Conservation (phyloP, 805 yeast species). For the Osmozyma mogii region DNA sequence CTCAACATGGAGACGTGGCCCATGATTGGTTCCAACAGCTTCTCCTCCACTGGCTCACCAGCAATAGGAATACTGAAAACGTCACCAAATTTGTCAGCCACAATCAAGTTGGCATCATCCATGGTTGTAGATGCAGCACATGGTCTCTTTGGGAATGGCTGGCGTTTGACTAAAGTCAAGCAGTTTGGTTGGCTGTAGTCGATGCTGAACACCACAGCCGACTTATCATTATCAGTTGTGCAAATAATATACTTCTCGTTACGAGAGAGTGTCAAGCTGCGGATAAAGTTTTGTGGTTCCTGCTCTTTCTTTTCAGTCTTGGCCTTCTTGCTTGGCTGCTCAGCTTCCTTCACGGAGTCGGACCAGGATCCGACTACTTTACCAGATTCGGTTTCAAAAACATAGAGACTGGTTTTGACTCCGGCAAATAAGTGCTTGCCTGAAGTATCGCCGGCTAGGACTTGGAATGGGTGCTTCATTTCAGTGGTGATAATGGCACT, state of each 20-base stretch:
- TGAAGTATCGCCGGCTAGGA: slow-evolving; percentile 35
- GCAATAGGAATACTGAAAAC: slow-evolving; percentile 57
- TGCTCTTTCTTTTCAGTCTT: slow-evolving; percentile 22
- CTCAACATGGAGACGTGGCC: slow-evolving; percentile 98
- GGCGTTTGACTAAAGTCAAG: slow-evolving; percentile 53
- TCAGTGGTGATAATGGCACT: too few relatives aligned
- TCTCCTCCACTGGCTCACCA: slow-evolving; percentile 31
- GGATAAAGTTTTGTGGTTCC: slow-evolving; percentile 62
- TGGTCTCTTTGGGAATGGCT: slow-evolving; percentile 88
- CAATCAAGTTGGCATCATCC: slow-evolving; percentile 44
- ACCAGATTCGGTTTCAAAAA: slow-evolving; percentile 35
- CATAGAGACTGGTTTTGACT: slow-evolving; percentile 52
- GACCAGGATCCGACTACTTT: slow-evolving; percentile 51
- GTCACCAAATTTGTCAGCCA: slow-evolving; percentile 96
- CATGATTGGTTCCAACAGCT: slow-evolving; percentile 54
- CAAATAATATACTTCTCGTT: slow-evolving; percentile 49
- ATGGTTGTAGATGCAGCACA: slow-evolving; percentile 60
- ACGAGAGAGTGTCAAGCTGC: slow-evolving; percentile 49
- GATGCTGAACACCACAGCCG: slow-evolving; percentile 54
- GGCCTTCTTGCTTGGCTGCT: slow-evolving; percentile 19
- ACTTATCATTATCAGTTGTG: slow-evolving; percentile 78
- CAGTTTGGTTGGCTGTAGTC: slow-evolving; percentile 32
- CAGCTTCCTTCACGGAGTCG: slow-evolving; percentile 42
- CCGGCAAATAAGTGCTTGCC: slow-evolving; percentile 48
- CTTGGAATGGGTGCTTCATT: slow-evolving; percentile 70